Conservation (phyloP, 2,329 filamentous ascomycete species). For the Paecilomyces fulvus region DNA sequence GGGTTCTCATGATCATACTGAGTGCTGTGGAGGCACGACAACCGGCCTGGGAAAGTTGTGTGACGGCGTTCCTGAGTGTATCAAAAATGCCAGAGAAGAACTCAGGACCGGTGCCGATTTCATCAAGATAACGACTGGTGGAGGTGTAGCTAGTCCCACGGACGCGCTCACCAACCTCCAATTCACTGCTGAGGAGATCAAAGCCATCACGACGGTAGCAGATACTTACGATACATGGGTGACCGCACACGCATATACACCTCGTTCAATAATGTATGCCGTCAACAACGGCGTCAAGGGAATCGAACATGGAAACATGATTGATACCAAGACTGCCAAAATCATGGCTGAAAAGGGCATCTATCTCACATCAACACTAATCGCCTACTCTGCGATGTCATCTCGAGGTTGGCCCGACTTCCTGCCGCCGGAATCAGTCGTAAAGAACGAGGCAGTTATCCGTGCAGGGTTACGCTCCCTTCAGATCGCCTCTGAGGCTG, state of each 20-base stretch:
- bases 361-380: conserved; percentile 48
- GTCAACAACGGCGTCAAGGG: conserved; percentile 47
- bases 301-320: conserved; percentile 47
- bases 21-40: conserved; percentile 41
- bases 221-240: conserved; percentile 44
- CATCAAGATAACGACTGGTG: conserved; percentile 54
- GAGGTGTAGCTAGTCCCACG: conserved; percentile 49
- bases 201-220: conserved; percentile 45
- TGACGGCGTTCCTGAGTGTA: conserved; percentile 49
- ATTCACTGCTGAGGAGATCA: conserved; percentile 50
- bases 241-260: conserved; percentile 52
- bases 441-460: conserved; percentile 47
- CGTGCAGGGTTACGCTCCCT: conserved; percentile 39
- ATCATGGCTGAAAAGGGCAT: conserved; percentile 43
- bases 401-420: conserved; percentile 25
- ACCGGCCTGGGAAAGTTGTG: conserved; percentile 35
- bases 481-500: conserved; percentile 43
- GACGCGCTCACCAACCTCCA: conserved; percentile 48
- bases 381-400: conserved; percentile 44
- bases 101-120: conserved; percentile 51
- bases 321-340: conserved; percentile 37
- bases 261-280: conserved; percentile 46
- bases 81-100: conserved; percentile 46
- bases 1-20: conserved; percentile 28
- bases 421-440: conserved; percentile 25